These are phyloP conservation scores for Alectoria sarmentosa DNA, from an alignment of 495 filamentous ascomycete species.

Conservation along the genomic window DNA sequence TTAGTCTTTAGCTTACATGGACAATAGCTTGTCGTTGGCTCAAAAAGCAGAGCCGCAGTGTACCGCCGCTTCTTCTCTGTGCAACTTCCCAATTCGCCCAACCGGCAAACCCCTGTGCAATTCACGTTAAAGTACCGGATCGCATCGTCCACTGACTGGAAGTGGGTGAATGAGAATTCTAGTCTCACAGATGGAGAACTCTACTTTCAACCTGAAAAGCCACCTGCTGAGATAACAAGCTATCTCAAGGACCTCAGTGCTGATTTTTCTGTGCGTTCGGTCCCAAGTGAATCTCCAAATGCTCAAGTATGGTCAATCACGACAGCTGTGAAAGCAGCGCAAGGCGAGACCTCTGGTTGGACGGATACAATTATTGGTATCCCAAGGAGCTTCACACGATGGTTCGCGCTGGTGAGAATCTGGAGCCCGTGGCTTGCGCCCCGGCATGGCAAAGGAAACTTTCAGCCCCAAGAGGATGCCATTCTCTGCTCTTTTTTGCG, in stretches of 20 bases:
- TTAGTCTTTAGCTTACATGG: constrained; percentile 32
- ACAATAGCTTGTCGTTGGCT: constrained; percentile 34
- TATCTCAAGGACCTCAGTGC: constrained; percentile 56
- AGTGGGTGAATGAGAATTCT: constrained; percentile 64
- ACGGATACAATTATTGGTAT: constrained; percentile 53
- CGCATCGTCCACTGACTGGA: constrained; percentile 51
- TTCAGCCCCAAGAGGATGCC: constrained; percentile 66
- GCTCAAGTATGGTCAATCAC: constrained; percentile 66
- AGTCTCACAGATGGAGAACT: constrained; percentile 56
- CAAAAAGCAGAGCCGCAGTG: constrained; percentile 19
- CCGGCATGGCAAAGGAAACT: constrained; percentile 63
- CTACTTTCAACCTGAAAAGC: constrained; percentile 36
- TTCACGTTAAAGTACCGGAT: constrained; percentile 76
- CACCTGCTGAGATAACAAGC: constrained; percentile 43
- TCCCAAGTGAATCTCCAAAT: constrained; percentile 59
- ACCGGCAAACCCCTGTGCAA: constrained; percentile 37
- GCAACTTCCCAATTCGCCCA: constrained; percentile 26
- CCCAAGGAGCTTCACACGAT: constrained; percentile 50
- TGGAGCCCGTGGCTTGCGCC: constrained; percentile 85
- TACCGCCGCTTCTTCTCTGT: constrained; percentile 36
- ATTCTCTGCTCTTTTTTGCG: constrained; percentile 76
- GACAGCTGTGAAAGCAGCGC: constrained; percentile 45
- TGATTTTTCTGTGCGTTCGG: constrained; percentile 47
- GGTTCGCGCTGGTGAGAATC: constrained; percentile 73
- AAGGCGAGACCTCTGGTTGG: constrained; percentile 48